These are phyloP conservation scores for Neckera pumila DNA, from an alignment of 225 moss, liverwort and hornwort genomes.

Conservation along the genomic window DNA sequence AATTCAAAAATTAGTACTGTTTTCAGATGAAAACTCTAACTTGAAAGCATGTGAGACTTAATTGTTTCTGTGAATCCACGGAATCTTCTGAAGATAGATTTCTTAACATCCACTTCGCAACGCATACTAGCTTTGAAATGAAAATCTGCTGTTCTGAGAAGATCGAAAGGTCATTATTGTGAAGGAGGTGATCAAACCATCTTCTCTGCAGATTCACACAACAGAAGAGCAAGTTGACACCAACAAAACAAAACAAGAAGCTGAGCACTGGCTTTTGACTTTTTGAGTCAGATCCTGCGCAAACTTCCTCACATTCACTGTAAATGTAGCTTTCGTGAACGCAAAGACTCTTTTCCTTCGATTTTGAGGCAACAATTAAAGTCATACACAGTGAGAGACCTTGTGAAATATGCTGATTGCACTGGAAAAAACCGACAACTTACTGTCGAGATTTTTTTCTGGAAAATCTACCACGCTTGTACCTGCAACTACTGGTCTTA, in stretches of 20 bases:
- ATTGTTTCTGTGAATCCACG: background rate
- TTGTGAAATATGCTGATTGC: background rate
- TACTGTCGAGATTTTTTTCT: background rate
- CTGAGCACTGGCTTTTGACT: background rate
- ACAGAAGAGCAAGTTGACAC: background rate
- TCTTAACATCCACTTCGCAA: background rate
- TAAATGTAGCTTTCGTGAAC: background rate
- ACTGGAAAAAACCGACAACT: background rate
- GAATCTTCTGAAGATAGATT: too few species aligned
- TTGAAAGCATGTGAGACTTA: background rate
- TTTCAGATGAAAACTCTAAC: background rate
- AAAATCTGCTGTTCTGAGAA: background rate
- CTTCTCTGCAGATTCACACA: background rate
- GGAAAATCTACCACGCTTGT: too few species aligned
- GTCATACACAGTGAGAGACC: background rate
- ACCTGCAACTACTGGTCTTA: too few species aligned
- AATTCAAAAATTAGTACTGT: background rate
- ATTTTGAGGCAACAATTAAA: background rate
- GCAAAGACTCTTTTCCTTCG: background rate
- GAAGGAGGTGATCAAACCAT: background rate
- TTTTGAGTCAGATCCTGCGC: background rate
- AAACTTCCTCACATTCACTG: background rate
- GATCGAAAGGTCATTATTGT: too few species aligned
- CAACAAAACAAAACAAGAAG: background rate
- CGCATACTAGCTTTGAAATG: too few species aligned